Percentiles rank a stretch among this genome's conserved stretches.
Conservation (phyloP, 495 filamentous ascomycete genomes). For the Halenospora varia region DNA sequence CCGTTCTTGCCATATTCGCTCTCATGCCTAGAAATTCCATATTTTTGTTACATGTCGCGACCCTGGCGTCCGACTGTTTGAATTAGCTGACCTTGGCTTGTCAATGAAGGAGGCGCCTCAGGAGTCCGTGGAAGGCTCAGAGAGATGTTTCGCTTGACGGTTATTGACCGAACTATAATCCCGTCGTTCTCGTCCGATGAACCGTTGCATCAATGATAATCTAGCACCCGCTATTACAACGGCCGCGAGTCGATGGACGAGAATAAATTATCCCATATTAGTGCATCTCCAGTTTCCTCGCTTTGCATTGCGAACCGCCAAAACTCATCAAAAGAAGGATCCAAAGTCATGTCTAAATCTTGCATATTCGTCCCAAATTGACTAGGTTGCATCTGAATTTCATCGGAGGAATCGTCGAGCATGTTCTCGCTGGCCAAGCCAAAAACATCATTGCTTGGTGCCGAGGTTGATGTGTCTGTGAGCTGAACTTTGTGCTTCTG, state of each 20-base stretch:
- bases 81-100: too few relatives aligned
- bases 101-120: too few relatives aligned
- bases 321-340: conserved; percentile 21
- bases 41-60: too few relatives aligned
- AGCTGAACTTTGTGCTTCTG: conserved; percentile 23
- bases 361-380: background rate
- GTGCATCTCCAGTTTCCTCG: conserved; percentile 21
- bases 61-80: too few relatives aligned
- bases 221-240: conserved; percentile 10
- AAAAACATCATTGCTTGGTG: background rate
- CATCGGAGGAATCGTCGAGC: conserved; percentile 1
- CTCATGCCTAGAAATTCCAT: too few relatives aligned
- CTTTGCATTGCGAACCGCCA: conserved; percentile 18
- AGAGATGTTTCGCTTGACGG: too few relatives aligned
- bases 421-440: background rate
- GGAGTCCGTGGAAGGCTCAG: too few relatives aligned
- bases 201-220: too few relatives aligned
- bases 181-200: too few relatives aligned
- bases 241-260: conserved; percentile 20
- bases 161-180: too few relatives aligned
- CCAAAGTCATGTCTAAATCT: background rate
- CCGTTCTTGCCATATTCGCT: too few relatives aligned
- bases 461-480: conserved; percentile 3
- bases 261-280: conserved; percentile 21
- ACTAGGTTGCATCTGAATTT: conserved; percentile 7